These are phyloP conservation scores for Mikania micrantha DNA, from an alignment of 129 eudicot species.

Conservation along the genomic window DNA sequence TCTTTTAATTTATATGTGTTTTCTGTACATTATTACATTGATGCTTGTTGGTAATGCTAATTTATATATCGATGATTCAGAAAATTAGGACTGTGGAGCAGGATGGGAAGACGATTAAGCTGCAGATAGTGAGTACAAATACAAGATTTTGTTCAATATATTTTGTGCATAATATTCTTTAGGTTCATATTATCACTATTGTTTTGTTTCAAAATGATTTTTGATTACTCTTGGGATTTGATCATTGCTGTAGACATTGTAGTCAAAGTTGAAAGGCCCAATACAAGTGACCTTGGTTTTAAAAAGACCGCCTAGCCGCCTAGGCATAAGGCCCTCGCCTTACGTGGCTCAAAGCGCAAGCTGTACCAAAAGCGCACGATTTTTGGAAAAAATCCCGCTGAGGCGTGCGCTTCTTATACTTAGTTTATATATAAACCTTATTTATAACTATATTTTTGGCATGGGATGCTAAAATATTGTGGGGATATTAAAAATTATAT, in stretches of 20 bases:
- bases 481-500: too few species aligned
- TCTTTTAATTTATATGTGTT: background rate
- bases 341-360: too few species aligned
- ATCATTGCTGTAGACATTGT: background rate
- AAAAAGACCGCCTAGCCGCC: too few species aligned
- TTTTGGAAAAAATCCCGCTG: too few species aligned
- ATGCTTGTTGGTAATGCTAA: constrained; percentile 2
- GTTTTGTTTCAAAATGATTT: background rate
- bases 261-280: background rate
- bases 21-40: background rate
- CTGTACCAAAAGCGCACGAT: too few species aligned
- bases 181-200: background rate
- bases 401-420: too few species aligned
- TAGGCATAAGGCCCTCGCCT: background rate
- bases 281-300: too few species aligned
- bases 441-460: too few species aligned
- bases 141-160: background rate
- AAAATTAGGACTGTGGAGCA: constrained; percentile 93
- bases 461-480: too few species aligned
- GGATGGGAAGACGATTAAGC: constrained; percentile 85
- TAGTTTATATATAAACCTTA: too few species aligned
- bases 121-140: constrained; percentile 71
- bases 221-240: background rate
- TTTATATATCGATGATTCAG: constrained; percentile 28
- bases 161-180: background rate